Conservation (phyloP, 140 eudicot species). For the Senecio squalidus region DNA sequence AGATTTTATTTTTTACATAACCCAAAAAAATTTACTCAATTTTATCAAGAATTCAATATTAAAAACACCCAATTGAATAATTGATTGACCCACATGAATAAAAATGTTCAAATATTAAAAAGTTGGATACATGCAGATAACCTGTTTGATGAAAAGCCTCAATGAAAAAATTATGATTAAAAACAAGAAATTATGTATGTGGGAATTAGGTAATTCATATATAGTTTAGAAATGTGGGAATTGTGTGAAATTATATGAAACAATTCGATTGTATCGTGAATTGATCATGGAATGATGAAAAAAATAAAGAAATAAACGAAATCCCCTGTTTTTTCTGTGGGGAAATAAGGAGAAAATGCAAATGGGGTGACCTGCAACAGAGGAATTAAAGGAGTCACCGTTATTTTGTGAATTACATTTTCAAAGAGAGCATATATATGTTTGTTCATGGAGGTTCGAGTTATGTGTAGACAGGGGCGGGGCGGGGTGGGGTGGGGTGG, state of each 20-base stretch:
- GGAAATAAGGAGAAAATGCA: conserved; percentile 9
- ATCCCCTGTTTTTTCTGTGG: conserved; percentile 31
- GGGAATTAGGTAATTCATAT: not conserved
- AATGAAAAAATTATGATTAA: conserved; percentile 15
- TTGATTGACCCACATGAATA: conserved; percentile 1
- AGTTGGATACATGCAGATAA: conserved; percentile 18
- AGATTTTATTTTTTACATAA: no score
- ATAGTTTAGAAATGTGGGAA: conserved; percentile 11
- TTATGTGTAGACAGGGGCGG: conserved; percentile 9
- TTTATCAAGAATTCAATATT: conserved; percentile 4
- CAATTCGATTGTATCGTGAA: conserved; percentile 19
- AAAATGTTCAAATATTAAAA: not conserved
- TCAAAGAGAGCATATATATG: conserved; percentile 11
- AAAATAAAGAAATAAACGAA: not conserved
- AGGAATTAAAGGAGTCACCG: conserved; percentile 15
- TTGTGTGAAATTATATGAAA: conserved; percentile 22
- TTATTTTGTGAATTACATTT: conserved; percentile 1
- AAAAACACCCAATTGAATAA: conserved; percentile 19
- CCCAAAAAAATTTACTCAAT: not conserved
- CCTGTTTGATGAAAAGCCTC: conserved; percentile 35
- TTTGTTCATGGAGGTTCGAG: conserved; percentile 27
- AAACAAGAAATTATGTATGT: not conserved
- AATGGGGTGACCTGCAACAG: conserved; percentile 1
- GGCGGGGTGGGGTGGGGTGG: conserved; percentile 8
- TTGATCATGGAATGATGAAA: not conserved